phyloP scores from a whole-genome alignment of 495 filamentous ascomycete species.

The Immersiella caudata region DNA sequence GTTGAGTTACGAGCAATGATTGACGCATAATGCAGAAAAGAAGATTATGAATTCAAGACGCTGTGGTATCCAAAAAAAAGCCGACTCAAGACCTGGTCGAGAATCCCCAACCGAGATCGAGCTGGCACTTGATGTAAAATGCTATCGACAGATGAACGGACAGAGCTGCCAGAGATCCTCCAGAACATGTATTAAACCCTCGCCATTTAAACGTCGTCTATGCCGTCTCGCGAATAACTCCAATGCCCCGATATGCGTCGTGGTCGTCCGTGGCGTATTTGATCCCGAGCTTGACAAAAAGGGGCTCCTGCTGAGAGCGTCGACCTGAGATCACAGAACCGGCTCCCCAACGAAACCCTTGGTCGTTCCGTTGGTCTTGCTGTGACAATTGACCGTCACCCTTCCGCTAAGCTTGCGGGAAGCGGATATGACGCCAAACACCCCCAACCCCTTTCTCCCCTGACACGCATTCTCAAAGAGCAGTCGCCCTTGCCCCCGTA shows the following conservation, averaged over 20 bases:
- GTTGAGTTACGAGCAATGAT: background rate
- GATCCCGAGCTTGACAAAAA: background rate
- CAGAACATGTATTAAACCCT: background rate
- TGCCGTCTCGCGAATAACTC: conserved; percentile 3
- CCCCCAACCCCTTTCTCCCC: background rate
- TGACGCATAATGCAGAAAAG: background rate
- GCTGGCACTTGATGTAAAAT: background rate
- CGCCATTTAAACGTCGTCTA: background rate
- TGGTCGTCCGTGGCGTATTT: background rate
- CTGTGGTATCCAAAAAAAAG: background rate
- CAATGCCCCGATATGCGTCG: conserved; percentile 1
- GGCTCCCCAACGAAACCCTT: background rate
- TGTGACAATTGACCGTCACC: background rate
- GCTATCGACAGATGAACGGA: background rate
- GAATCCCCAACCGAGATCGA: background rate
- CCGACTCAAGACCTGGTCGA: background rate
- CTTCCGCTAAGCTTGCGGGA: background rate
- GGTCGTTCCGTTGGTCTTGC: background rate
- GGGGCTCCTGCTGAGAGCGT: background rate
- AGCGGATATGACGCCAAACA: background rate
- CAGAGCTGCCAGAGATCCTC: background rate
- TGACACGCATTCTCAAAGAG: background rate
- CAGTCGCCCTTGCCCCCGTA: background rate
- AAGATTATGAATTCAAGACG: background rate
- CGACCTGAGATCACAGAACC: background rate